Evolutionary conservation across 1,139 yeast genomes (phyloP).

Genomic region (Lodderomyces pseudojiufengensis): DNA sequence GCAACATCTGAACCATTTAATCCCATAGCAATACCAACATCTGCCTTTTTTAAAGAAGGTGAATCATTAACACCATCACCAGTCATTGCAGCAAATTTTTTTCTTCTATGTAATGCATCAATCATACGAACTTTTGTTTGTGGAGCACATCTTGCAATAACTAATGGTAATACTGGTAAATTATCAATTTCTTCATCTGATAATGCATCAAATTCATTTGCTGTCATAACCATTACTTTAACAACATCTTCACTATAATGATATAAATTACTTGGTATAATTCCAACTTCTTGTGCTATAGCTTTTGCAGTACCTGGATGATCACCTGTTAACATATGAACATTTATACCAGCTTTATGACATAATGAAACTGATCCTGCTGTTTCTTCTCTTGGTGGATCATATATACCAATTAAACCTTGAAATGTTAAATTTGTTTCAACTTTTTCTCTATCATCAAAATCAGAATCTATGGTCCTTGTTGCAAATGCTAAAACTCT

Average conservation of each 20-base stretch:
- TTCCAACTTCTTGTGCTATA: constrained; percentile 83
- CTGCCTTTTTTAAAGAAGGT: constrained; percentile 75
- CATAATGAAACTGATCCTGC: constrained; percentile 64
- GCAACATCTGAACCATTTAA: constrained; percentile 96
- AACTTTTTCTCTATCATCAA: constrained; percentile 44
- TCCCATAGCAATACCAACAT: constrained; percentile 94
- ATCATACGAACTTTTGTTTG: constrained; percentile 82
- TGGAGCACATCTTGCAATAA: constrained; percentile 83
- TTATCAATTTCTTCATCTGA: constrained; percentile 60
- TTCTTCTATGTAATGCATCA: constrained; percentile 73
- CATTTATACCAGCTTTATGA: constrained; percentile 75
- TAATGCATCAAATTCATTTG: constrained; percentile 65
- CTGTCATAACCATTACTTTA: constrained; percentile 71
- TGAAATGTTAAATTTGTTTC: constrained; percentile 57
- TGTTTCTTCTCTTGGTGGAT: constrained; percentile 77
- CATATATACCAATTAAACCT: constrained; percentile 78
- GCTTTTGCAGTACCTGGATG: constrained; percentile 82
- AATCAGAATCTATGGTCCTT: constrained; percentile 23
- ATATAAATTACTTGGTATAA: constrained; percentile 65
- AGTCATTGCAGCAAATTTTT: constrained; percentile 76
- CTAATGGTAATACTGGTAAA: constrained; percentile 70
- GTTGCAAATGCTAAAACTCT: constrained; percentile 72
- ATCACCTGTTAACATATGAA: constrained; percentile 84
- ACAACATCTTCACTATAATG: constrained; percentile 62
- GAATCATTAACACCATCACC: constrained; percentile 89